A percentile compares a stretch with the other conserved stretches of the same genome.
Evolutionary conservation across 2,329 filamentous ascomycete species (phyloP).

Genomic region (Exophiala alcalophila): DNA sequence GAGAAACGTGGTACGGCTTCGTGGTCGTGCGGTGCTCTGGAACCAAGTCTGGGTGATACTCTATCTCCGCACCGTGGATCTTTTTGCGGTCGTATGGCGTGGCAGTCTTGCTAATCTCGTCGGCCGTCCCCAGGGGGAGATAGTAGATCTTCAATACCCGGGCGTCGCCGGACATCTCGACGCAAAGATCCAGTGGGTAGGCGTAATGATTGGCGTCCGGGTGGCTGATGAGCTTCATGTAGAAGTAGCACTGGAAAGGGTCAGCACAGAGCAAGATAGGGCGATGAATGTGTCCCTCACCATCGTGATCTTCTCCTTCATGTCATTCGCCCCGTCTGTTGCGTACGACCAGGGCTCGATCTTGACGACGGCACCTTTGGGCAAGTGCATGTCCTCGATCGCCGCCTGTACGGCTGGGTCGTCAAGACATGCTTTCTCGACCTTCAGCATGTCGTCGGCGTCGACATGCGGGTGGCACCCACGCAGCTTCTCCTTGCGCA

Average conservation of each 20-base stretch:
- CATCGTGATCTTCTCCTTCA: conserved; percentile 49
- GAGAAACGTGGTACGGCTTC: conserved; percentile 39
- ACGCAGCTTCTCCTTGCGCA: conserved; percentile 35
- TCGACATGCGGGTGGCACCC: conserved; percentile 51
- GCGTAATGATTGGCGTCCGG: conserved; percentile 57
- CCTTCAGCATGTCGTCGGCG: conserved; percentile 48
- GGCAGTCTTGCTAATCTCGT: conserved; percentile 38
- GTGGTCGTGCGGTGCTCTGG: conserved; percentile 35
- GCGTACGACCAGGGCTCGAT: conserved; percentile 58
- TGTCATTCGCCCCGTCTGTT: conserved; percentile 54
- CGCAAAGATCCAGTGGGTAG: conserved; percentile 54
- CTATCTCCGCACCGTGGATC: conserved; percentile 38
- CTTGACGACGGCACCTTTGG: conserved; percentile 44
- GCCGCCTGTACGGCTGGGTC: conserved; percentile 45
- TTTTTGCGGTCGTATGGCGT: conserved; percentile 44
- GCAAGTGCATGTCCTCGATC: conserved; percentile 45
- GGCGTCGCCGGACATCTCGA: conserved; percentile 51
- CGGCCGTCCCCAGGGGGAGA: conserved; percentile 44
- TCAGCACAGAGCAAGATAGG: too few species aligned
- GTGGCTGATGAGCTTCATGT: conserved; percentile 42
- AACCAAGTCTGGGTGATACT: conserved; percentile 38
- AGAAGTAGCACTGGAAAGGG: conserved; percentile 39
- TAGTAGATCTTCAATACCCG: conserved; percentile 51
- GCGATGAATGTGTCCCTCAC: conserved; percentile 33
- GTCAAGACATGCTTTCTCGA: conserved; percentile 48